Conservation (phyloP, 495 filamentous ascomycete species). For the Hypoxylon crocopeplum region DNA sequence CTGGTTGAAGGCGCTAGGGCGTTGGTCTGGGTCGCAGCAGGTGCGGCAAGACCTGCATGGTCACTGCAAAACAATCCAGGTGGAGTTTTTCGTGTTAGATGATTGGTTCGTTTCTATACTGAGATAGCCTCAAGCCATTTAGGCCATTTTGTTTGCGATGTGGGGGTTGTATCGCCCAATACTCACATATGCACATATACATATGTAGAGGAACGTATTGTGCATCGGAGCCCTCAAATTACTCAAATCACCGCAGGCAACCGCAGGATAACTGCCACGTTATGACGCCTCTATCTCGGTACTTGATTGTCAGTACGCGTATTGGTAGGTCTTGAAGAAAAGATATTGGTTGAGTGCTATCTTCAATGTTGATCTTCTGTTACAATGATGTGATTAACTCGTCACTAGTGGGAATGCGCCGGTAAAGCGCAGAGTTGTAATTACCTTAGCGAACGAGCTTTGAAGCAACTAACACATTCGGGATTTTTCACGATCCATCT, state of each 20-base stretch:
- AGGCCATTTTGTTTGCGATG: slow-evolving; percentile 4
- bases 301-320: background rate
- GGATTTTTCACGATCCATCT: too few species aligned
- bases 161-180: slow-evolving; percentile 3
- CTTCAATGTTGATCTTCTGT: background rate
- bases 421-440: too few species aligned
- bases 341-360: background rate
- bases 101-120: slow-evolving; percentile 12
- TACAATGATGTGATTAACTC: slow-evolving; percentile 16
- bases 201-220: background rate
- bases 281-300: slow-evolving; percentile 11
- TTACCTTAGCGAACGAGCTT: too few species aligned
- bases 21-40: slow-evolving; percentile 6
- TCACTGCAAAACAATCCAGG: slow-evolving; percentile 10
- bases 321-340: background rate
- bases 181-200: background rate
- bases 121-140: background rate
- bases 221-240: slow-evolving; percentile 24
- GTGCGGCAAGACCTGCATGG: slow-evolving; percentile 30
- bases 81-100: background rate
- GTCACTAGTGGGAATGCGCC: too few species aligned
- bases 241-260: background rate
- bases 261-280: background rate
- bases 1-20: background rate
- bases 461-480: too few species aligned